These are phyloP conservation scores for Hortaea sp. DNA, from an alignment of 2,329 filamentous ascomycete species.

Conservation along the genomic window DNA sequence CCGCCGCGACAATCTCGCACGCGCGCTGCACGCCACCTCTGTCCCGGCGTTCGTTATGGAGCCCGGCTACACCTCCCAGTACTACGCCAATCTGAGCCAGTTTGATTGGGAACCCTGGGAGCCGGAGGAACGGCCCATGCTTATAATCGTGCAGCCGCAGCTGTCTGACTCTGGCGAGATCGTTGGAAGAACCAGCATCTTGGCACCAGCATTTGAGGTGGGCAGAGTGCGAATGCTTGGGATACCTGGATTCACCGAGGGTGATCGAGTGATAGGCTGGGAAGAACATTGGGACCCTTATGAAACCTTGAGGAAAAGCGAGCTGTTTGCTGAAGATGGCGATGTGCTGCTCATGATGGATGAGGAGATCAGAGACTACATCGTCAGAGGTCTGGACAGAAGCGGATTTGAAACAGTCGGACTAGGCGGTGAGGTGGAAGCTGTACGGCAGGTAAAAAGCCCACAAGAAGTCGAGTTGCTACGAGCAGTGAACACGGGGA, in stretches of 20 bases:
- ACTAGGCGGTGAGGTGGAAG: slow-evolving; percentile 44
- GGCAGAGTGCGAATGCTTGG: slow-evolving; percentile 48
- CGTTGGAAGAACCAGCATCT: slow-evolving; percentile 38
- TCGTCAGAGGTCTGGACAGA: slow-evolving; percentile 44
- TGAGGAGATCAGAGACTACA: slow-evolving; percentile 55
- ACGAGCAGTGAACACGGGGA: slow-evolving; percentile 54
- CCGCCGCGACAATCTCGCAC: slow-evolving; percentile 47
- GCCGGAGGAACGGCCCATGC: slow-evolving; percentile 53
- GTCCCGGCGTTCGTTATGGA: slow-evolving; percentile 53
- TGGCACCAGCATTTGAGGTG: slow-evolving; percentile 52
- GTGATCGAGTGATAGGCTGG: slow-evolving; percentile 48
- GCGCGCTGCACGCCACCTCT: slow-evolving; percentile 41
- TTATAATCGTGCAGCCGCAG: slow-evolving; percentile 49
- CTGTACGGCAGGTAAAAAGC: slow-evolving; percentile 50
- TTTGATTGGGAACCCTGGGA: slow-evolving; percentile 56
- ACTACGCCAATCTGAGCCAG: slow-evolving; percentile 54
- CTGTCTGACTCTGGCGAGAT: slow-evolving; percentile 22
- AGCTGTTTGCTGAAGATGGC: slow-evolving; percentile 1
- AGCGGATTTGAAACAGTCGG: slow-evolving; percentile 49
- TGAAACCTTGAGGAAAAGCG: slow-evolving; percentile 35
- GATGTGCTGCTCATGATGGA: slow-evolving; percentile 46
- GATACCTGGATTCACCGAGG: slow-evolving; percentile 41
- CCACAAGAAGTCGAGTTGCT: slow-evolving; percentile 47
- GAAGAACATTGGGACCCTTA: slow-evolving; percentile 59
- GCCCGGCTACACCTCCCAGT: slow-evolving; percentile 55